Evolutionary conservation across 2,329 filamentous ascomycete genomes (phyloP), one percentile per base, ranked within the genome.

Genomic region (Botrytis pseudocinerea): DNA sequence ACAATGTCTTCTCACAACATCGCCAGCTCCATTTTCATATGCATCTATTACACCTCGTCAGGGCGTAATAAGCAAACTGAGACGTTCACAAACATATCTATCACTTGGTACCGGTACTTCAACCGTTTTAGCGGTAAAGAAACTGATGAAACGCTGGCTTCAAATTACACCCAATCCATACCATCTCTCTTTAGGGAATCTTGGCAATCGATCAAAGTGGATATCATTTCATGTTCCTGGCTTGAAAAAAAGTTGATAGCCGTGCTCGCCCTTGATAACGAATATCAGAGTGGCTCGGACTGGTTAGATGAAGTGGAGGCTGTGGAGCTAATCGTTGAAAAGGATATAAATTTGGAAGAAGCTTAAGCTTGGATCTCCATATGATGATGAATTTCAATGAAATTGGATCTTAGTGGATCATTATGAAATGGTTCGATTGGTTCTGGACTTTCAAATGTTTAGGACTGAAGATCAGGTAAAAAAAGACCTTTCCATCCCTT

Each of bases 281-380:
- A 57, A 57, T 32, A 32, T 28, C 51, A 28, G 51, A 57, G n/a
- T 57, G 51, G 51, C 51, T n/a, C n/a, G 51, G 51, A 57, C 14
- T 57, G 51, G 51, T 57, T 57, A 57, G 51, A 57, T 57, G 51
- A 32, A 57, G n/a, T 57, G 51, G 51, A 57, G 51, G 51, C 48
- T n/a, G 48, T 59, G 57, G 57, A 60, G 57, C 28, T 12, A 35
- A 59, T 61, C 59, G 59, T n/a, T 61, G 20, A 40, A 61, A 40
- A 38, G 35, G 18, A 40, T 28, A 57, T 61, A 46, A 32, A 62
- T 62, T 40, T 40, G 35, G 62, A 46, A 64, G 40, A 32, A 25
- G 63, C 44, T 65, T 38, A 66, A n/a, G 63, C 62, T 38, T 66
- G 35, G 63, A 66, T 66, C 63, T 35, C 22, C 63, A 66, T 35